Conservation (phyloP, 768 basidiomycete species). For the Guyanaporus albipodus region DNA sequence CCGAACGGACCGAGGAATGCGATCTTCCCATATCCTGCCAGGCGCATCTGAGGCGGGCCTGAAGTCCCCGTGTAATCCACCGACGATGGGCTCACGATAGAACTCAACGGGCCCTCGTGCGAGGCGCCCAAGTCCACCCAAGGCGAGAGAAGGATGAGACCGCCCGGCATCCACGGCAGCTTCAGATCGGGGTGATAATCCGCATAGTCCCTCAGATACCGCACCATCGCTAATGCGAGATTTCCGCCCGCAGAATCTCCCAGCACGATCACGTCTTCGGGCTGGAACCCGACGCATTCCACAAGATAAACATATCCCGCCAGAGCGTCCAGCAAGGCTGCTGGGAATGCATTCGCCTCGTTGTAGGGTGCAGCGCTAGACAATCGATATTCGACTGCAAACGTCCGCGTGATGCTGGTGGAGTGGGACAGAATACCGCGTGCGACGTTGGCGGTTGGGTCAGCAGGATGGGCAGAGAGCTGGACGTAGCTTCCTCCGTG, state of each 20-base stretch:
- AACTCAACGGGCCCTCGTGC: slow-evolving; percentile 33
- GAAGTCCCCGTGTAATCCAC: slow-evolving; percentile 27
- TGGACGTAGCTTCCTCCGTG: slow-evolving; percentile 32
- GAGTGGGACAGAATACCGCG: slow-evolving; percentile 15
- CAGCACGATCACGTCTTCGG: slow-evolving; percentile 41
- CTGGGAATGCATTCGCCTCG: slow-evolving; percentile 43
- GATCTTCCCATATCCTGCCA: slow-evolving; percentile 1
- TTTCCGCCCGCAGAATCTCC: slow-evolving; percentile 59
- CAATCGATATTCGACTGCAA: slow-evolving; percentile 48
- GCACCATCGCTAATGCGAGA: slow-evolving; percentile 38
- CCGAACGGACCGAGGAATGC: slow-evolving; percentile 52
- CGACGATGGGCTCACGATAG: slow-evolving; percentile 29
- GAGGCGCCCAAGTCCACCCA: slow-evolving; percentile 22
- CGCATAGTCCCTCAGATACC: slow-evolving; percentile 32
- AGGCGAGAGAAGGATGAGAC: slow-evolving; percentile 36
- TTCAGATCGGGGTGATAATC: slow-evolving; percentile 12
- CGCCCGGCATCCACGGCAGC: slow-evolving; percentile 24
- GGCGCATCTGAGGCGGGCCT: neutral
- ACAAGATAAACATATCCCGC: slow-evolving; percentile 51
- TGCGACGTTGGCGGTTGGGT: slow-evolving; percentile 23
- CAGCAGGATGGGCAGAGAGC: slow-evolving; percentile 27
- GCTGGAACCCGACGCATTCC: slow-evolving; percentile 36
- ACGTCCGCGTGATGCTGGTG: slow-evolving; percentile 23
- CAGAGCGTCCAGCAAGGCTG: slow-evolving; percentile 49
- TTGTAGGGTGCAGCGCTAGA: slow-evolving; percentile 29